Percentiles rank a stretch among this genome's conserved stretches.
phyloP scores from a whole-genome alignment of 441 rosid species.

The Jatropha podagrica region DNA sequence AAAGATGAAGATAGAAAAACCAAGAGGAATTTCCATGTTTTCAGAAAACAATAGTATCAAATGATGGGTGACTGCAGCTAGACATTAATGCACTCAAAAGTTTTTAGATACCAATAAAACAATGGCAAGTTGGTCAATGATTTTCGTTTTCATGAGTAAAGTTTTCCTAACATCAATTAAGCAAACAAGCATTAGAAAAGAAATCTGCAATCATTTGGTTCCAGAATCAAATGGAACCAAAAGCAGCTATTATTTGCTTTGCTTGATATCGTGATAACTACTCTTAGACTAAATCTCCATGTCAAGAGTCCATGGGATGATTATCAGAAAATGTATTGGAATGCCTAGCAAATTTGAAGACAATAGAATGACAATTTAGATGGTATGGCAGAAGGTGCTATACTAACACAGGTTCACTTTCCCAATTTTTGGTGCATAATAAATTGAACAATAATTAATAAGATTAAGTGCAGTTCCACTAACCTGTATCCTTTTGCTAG shows the following conservation, averaged over 20 bases:
- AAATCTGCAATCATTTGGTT: background rate
- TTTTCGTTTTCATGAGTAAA: background rate
- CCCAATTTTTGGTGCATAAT: background rate
- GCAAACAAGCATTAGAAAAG: slow-evolving; percentile 1
- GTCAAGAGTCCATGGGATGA: background rate
- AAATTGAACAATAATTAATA: background rate
- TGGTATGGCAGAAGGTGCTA: background rate
- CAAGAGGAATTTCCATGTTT: background rate
- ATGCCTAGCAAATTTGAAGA: background rate
- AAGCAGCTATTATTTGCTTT: background rate
- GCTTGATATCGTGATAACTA: background rate
- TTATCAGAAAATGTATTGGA: background rate
- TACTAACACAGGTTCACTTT: background rate
- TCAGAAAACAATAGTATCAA: background rate
- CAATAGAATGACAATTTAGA: background rate
- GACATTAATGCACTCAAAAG: background rate
- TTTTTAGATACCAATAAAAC: background rate
- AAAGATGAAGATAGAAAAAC: slow-evolving; percentile 10
- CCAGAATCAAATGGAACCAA: background rate
- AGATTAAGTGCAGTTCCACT: slow-evolving; percentile 13
- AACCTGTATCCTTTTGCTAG: slow-evolving; percentile 85
- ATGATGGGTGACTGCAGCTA: background rate
- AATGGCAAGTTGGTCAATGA: background rate
- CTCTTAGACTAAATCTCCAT: background rate
- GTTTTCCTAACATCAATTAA: background rate